Base-by-base conservation (phyloP, 2,329 filamentous ascomycete genomes). In the Colletotrichum neosansevieriae region DNA sequence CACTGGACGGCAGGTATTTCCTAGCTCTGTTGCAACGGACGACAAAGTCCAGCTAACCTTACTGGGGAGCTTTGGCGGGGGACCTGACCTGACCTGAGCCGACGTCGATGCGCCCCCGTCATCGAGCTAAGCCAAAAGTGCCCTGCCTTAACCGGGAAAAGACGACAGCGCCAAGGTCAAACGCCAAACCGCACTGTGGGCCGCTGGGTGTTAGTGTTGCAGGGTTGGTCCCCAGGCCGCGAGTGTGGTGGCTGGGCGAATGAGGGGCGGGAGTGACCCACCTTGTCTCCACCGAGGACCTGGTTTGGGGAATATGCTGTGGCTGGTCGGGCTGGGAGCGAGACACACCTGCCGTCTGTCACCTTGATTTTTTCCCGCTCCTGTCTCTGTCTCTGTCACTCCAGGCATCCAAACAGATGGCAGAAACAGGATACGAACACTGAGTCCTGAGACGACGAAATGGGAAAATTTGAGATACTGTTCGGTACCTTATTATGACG, bases 221-320 rank as follows among this genome's bases (percentile, higher is more conserved):
- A 67, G 65, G 65, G 65, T 45, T 53, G 2, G 53, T 40, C 65
- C 65, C 60, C 64, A 56, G 65, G 65, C 65, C 65, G 65, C 65
- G 65, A 61, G 65, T 68, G 65, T 68, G 61, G 61, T 68, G 65
- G 65, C 65, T 68, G 65, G 65, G 54, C 65, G 65, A 65, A 68
- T 68, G 65, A 68, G 54, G 65, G 61, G 54, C 49, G 38, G 24
- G 3, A 9, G 0, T 0, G n/a, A 38, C 42, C 61, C 65, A 68
- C 61, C 2, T 1, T 5, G 11, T 21, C 53, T n/a, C 65, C 49
- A 50, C 56, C 61, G 7, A 11, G 40, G 32, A 59, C n/a, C 65
- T 56, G 38, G 47, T 50, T 42, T 68, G 65, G 65, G 54, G 40
- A 68, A 60, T 68, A 65, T 68, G 47, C 24, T 59, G 65, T 68